A percentile compares a stretch with the other conserved stretches of the same genome.
These are phyloP conservation scores for Cynara cardunculus DNA, from an alignment of 129 eudicot genomes.

Conservation along the genomic window DNA sequence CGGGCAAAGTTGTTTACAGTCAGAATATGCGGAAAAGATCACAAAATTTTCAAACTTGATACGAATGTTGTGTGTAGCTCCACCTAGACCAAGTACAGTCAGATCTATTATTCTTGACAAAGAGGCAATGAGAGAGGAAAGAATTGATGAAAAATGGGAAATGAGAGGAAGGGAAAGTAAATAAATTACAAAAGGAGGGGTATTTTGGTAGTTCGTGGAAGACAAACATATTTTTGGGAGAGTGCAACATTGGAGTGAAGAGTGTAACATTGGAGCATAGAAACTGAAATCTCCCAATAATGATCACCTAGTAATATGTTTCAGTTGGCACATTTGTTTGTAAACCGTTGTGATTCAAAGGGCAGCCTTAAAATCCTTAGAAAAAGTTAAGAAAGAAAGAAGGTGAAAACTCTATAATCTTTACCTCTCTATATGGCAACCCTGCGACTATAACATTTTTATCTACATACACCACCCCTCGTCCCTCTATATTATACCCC, in stretches of 20 bases:
- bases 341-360: neutral
- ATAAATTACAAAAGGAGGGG: neutral
- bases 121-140: neutral
- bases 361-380: neutral
- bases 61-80: neutral
- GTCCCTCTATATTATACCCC: conserved; percentile 12
- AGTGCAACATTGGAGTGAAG: neutral
- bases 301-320: neutral
- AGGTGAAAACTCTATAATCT: neutral
- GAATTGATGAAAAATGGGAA: neutral
- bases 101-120: neutral
- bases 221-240: neutral
- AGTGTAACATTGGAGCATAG: neutral
- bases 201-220: neutral
- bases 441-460: neutral
- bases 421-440: conserved; percentile 12
- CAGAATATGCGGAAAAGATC: neutral
- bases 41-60: neutral
- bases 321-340: neutral
- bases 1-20: neutral
- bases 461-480: neutral
- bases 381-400: neutral
- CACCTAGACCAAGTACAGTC: neutral
- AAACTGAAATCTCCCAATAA: neutral
- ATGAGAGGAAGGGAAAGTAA: neutral